phyloP scores from a whole-genome alignment of 805 yeast genomes.

The Wickerhamiella brachini region DNA sequence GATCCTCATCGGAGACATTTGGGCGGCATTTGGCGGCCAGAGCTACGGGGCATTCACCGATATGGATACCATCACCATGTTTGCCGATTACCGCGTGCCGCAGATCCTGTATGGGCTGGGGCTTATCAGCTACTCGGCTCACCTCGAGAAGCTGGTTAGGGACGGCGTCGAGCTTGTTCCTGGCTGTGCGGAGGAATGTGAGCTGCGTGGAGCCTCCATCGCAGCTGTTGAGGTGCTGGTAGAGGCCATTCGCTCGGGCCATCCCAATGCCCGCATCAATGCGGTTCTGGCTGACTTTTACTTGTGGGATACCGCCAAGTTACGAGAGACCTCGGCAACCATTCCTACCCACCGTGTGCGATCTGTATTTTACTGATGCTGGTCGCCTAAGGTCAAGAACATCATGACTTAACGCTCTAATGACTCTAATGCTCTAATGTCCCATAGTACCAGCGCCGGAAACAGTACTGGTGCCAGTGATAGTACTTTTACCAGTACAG shows the following conservation, averaged over 20 bases:
- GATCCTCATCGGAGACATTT: conserved; percentile 29
- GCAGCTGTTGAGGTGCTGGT: conserved; percentile 29
- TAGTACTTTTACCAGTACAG: too few relatives aligned
- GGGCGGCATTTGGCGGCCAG: conserved; percentile 31
- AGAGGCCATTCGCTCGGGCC: conserved; percentile 13
- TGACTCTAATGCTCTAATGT: not conserved
- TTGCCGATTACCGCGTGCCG: conserved; percentile 35
- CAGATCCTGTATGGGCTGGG: conserved; percentile 29
- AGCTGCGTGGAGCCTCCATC: conserved; percentile 31
- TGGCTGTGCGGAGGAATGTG: conserved; percentile 27
- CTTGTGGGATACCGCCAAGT: conserved; percentile 33
- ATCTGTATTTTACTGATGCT: conserved; percentile 25
- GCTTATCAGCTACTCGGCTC: conserved; percentile 24
- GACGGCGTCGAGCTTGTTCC: conserved; percentile 15
- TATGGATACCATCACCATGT: conserved; percentile 30
- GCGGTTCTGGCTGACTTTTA: conserved; percentile 31
- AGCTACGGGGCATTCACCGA: conserved; percentile 27
- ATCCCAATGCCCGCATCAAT: conserved; percentile 19
- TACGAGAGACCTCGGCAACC: conserved; percentile 19
- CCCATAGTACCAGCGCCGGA: too few relatives aligned
- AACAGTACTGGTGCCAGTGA: too few relatives aligned
- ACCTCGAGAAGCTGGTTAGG: conserved; percentile 16
- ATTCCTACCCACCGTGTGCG: conserved; percentile 28
- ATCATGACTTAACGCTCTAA: too few relatives aligned
- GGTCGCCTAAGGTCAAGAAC: too few relatives aligned